phyloP scores from a whole-genome alignment of 805 yeast species.

The Cyberlindnera amylophila region DNA sequence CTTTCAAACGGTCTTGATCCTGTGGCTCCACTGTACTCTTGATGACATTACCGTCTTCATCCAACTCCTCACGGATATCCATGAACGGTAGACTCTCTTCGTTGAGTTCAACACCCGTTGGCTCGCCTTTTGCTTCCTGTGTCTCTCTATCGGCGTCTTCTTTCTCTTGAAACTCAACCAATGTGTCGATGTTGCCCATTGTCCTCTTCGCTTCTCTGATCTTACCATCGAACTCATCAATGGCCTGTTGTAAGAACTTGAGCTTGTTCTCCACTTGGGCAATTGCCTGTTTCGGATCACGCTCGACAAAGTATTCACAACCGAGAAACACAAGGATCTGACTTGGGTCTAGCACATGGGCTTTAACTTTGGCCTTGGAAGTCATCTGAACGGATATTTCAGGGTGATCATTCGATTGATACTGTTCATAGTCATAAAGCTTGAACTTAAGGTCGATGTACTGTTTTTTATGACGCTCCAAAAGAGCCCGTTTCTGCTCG shows the following conservation, averaged over 20 bases:
- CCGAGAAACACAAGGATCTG: conserved; percentile 34
- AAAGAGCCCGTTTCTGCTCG: conserved; percentile 6
- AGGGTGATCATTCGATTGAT: conserved; percentile 10
- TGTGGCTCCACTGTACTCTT: conserved; percentile 41
- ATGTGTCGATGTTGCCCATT: conserved; percentile 27
- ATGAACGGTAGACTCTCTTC: conserved; percentile 60
- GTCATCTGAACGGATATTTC: conserved; percentile 18
- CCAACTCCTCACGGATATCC: conserved; percentile 82
- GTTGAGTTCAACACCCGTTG: conserved; percentile 17
- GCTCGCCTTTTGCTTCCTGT: conserved; percentile 12
- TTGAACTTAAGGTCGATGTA: conserved; percentile 22
- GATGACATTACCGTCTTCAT: conserved; percentile 75
- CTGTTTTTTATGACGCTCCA: conserved; percentile 20
- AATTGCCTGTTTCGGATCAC: conserved; percentile 29
- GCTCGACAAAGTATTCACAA: conserved; percentile 38
- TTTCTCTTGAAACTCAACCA: conserved; percentile 17
- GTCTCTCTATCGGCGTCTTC: conserved; percentile 3
- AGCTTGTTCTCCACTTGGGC: conserved; percentile 29
- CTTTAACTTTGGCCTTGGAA: conserved; percentile 20
- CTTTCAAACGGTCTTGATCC: conserved; percentile 23
- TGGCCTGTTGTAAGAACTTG: conserved; percentile 33
- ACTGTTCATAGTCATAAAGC: conserved; percentile 18
- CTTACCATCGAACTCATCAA: conserved; percentile 36
- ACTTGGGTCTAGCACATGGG: conserved; percentile 20
- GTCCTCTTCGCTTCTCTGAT: conserved; percentile 38